Base-by-base conservation (phyloP, 2,329 filamentous ascomycete species). In the Bipolaris zeicola region DNA sequence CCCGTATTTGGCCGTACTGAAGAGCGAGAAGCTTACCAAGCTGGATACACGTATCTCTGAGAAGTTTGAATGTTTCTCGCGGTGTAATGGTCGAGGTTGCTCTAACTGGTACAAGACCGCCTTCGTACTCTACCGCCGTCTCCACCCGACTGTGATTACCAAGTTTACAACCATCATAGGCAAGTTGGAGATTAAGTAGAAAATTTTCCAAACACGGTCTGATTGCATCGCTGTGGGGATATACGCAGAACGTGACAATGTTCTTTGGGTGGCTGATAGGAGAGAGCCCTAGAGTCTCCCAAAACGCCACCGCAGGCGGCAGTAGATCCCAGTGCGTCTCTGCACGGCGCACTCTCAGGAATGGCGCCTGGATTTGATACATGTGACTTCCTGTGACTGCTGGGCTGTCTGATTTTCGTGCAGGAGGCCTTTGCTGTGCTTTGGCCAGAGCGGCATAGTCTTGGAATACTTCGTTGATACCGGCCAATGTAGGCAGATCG, bases 241-340 rank as follows among this genome's bases (percentile, higher is more conserved):
- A 89, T 1, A 95, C 79, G 68, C 89, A 91, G 45, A 91, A 83
- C 0, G 87, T 84, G 34, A 83, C 82, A 28, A 95, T 78, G 58
- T 94, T 85, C 72, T 96, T 96, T 6, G 80, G 69, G 0, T 90
- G 89, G 56, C 85, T 85, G 7, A 85, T 85, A 3, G 91, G 91
- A 1, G 86, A 86, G 1, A 96, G 81, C 0, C 90, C 89, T 16
- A 96, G 78, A 44, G 88, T 87, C 69, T 95, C 91, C 92, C 91
- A 96, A 68, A 95, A 96, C 1, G 83, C 79, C 18, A 94, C 79
- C 0, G 90, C 89, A 0, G 90, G 85, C 1, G 91, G 89, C 20
- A 94, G 79, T 37, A 96, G 80, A 10, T 92, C 91, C 53, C 92
- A 83, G 45, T 84, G 85, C 1, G 83, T 82, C 37, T 92, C 89